Evolutionary conservation across 768 basidiomycete species (phyloP), one percentile per base, ranked within the genome.

Genomic region (Suillus bovinus): DNA sequence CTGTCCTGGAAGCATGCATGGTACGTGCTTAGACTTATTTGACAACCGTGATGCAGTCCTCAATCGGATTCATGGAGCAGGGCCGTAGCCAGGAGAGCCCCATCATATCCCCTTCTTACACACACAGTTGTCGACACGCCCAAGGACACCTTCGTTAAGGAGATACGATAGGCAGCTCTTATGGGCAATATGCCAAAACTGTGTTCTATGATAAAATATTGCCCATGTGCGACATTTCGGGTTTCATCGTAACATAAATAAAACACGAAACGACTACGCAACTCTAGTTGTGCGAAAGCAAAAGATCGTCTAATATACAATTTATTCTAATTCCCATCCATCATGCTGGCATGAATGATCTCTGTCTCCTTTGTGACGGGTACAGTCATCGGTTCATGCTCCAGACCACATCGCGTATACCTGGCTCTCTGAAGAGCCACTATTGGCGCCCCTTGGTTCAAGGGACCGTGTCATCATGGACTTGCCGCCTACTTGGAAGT

Each of bases 401-500:
- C 6, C n/a, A 22, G 52, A 1, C 13, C 52, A 33, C 52, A 34
- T 54, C n/a, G n/a, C 33, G 27, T 27, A 27, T 13, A 34, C 6
- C 33, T 34, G 7, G 7, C 33, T n/a, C 52, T 53, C 52, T 33
- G 13, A 22, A 22, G 33, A 34, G 33, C 1, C 11, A n/a, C n/a
- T n/a, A n/a, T 6, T 16, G 47, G 29, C 7, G 8, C 27, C 8
- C 47, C 27, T 29, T 17, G 27, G 47, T 27, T 49, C 47, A 29
- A 3, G n/a, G 5, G 52, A 2, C 33, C 13, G 52, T 58, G 20
- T 0, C 14, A 14, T n/a, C 3, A 5, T 6, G 46, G 27, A 13
- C 31, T 54, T 60, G 31, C n/a, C 13, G 6, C 59, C 59, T 14
- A 60, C n/a, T n/a, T 58, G 54, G n/a, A 60, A 60, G 59, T 54